Conservation (phyloP, 768 basidiomycete genomes). For the Phlebiopsis gigantea region DNA sequence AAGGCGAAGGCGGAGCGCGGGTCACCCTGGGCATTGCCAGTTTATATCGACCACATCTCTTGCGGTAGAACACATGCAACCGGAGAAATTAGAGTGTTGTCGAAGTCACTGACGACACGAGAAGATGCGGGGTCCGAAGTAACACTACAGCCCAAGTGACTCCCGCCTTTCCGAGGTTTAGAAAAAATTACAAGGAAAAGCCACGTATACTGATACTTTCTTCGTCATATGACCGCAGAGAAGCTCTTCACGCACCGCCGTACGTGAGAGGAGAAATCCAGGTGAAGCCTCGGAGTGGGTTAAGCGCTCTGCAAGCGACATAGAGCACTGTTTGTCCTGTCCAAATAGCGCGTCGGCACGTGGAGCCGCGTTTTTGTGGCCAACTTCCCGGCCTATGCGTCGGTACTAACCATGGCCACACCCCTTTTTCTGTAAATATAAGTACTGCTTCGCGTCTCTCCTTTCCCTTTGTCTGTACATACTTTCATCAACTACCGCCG, state of each 20-base stretch:
- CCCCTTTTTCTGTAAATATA: background rate
- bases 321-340: conserved; percentile 2
- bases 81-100: conserved; percentile 8
- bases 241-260: background rate
- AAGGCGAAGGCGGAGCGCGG: background rate
- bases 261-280: conserved; percentile 18
- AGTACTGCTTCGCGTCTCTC: background rate
- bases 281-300: conserved; percentile 22
- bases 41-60: conserved; percentile 8
- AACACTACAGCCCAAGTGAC: conserved; percentile 1
- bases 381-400: background rate
- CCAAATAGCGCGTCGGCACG: conserved; percentile 11
- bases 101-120: conserved; percentile 8
- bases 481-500: conserved; percentile 3
- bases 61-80: background rate
- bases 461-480: conserved; percentile 9
- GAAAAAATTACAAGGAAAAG: background rate
- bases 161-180: conserved; percentile 4
- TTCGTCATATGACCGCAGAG: background rate
- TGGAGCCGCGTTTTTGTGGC: background rate
- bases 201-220: conserved; percentile 4
- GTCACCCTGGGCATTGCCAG: background rate
- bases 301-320: background rate
- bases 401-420: background rate
- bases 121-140: background rate